A percentile compares a stretch with the other conserved stretches of the same genome.
Conservation (phyloP, 2,329 filamentous ascomycete species). For the Cladosporium sp. region DNA sequence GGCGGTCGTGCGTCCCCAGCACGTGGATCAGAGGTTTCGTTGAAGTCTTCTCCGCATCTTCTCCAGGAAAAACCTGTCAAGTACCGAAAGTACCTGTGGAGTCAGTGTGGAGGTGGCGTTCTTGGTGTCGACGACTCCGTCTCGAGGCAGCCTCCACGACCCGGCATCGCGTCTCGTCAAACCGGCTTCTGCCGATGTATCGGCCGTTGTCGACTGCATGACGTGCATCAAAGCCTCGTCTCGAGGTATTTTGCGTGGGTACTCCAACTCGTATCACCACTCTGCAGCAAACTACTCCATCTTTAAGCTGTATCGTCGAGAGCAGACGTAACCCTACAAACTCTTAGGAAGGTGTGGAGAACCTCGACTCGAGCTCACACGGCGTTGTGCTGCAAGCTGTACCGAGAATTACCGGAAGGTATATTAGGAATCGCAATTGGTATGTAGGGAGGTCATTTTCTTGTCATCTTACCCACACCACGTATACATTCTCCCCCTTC, state of each 20-base stretch:
- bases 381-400: background rate
- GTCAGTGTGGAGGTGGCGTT: slow-evolving; percentile 5
- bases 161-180: background rate
- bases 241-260: background rate
- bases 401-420: background rate
- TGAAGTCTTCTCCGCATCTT: slow-evolving; percentile 7
- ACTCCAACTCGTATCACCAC: background rate
- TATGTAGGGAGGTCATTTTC: background rate
- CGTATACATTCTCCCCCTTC: too few species aligned
- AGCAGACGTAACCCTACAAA: background rate
- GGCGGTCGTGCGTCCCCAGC: background rate
- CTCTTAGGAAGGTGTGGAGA: background rate
- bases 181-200: background rate
- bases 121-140: background rate
- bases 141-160: background rate
- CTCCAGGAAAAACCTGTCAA: background rate
- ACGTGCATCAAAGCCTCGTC: background rate
- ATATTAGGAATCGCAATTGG: background rate
- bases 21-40: background rate
- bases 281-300: background rate
- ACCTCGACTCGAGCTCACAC: background rate
- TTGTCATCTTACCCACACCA: background rate
- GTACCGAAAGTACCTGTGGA: background rate
- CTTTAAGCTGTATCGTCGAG: too few species aligned
- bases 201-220: background rate